phyloP scores from a whole-genome alignment of 768 basidiomycete genomes.

The Tylopilus intermedius region DNA sequence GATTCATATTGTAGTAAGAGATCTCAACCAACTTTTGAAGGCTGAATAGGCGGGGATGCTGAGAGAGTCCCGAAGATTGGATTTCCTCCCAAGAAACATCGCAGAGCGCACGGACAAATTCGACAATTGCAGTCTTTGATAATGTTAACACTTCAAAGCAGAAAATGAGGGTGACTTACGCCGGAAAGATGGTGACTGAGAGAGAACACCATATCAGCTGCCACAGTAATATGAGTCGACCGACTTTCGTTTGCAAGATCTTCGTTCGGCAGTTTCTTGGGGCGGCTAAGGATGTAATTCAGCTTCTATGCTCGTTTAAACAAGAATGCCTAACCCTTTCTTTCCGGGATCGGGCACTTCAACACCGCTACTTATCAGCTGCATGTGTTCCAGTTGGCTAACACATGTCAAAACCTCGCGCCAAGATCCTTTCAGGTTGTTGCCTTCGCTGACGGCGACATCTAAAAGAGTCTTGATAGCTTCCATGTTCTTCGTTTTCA shows the following conservation, averaged over 20 bases:
- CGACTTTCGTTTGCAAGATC: conserved; percentile 95
- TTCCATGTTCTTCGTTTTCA: conserved; percentile 99
- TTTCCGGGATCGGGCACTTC: conserved; percentile 76
- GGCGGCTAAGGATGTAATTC: conserved; percentile 26
- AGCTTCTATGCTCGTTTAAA: conserved; percentile 1
- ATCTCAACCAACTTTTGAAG: conserved; percentile 98
- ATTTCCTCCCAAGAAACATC: conserved; percentile 99
- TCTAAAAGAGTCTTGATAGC: conserved; percentile 94
- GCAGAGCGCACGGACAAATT: conserved; percentile 93
- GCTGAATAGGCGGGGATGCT: conserved; percentile 93
- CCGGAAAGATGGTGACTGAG: conserved; percentile 91
- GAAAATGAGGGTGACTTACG: conserved; percentile 45
- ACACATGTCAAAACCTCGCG: conserved; percentile 95
- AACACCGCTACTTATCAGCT: conserved; percentile 86
- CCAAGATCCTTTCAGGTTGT: conserved; percentile 94
- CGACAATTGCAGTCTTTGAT: conserved; percentile 85
- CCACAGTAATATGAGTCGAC: conserved; percentile 96
- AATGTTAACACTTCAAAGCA: conserved; percentile 7
- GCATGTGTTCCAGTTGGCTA: conserved; percentile 98
- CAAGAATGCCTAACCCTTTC: conserved; percentile 59
- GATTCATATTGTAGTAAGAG: conserved; percentile 98
- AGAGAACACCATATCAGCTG: conserved; percentile 99
- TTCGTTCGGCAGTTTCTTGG: conserved; percentile 73
- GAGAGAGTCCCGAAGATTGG: conserved; percentile 90
- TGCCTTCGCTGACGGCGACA: conserved; percentile 94